Base-by-base conservation (phyloP, 2,329 filamentous ascomycete genomes). In the Pyrenophora teres region DNA sequence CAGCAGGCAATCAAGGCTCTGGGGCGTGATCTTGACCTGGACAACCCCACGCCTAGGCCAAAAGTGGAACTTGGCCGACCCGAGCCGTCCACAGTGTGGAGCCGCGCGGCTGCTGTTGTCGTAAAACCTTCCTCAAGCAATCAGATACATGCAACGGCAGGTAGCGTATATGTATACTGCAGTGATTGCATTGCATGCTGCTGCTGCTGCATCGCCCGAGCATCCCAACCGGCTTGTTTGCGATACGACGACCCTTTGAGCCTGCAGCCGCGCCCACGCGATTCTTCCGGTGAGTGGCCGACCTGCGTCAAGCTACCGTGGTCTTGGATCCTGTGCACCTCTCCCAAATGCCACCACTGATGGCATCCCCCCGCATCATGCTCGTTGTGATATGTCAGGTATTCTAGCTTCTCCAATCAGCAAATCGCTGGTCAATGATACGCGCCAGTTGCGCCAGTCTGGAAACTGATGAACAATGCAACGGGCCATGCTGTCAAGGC, bases 61-160 rank as follows among this genome's bases (percentile, higher is more conserved):
- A 13, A 49, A 41, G 18, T 12, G 48, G 49, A 47, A 33, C 40
- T 52, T 36, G 41, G 32, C 52, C 44, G 52, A 56, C 40, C 49
- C 44, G 49, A 56, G 52, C 52, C 52, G 52, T 46, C 27, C 27
- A 30, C 10, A 2, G 43, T 50, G 23, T 42, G 40, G 47, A 55
- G 43, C 49, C 52, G 52, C 52, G 54, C 54, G 54, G 50, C 36
- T 56, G 50, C 40, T 43, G 52, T 48, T 48, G 32, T 49, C 36
- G 35, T 21, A 39, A 27, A 42, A 43, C 25, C 23, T 52, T 52
- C 49, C 42, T 15, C 21, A 43, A 49, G 35, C 19, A 30, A 27
- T 18, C 23, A 13, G 16, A 10, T 2, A 13, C 9, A 7, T 30
- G 27, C 27, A 30, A 30, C 27, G 27, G 27, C 10, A 30, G 27